Conservation (phyloP, 768 basidiomycete genomes). For the Boletus tylopilopsis region DNA sequence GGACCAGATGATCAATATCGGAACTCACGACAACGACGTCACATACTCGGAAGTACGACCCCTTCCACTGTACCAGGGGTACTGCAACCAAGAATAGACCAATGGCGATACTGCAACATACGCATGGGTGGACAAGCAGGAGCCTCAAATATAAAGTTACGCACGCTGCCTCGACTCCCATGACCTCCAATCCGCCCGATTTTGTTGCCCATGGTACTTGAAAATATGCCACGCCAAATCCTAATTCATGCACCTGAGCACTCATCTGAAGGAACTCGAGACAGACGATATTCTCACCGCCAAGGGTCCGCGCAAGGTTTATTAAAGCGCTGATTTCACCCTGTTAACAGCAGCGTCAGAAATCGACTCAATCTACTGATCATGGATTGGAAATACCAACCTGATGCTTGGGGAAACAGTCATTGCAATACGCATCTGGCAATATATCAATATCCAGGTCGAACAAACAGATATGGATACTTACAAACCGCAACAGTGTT, state of each 20-base stretch:
- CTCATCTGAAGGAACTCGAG: not conserved
- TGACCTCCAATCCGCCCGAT: conserved; percentile 32
- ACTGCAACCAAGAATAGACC: conserved; percentile 36
- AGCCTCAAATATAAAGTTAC: conserved; percentile 6
- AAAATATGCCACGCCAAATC: conserved; percentile 39
- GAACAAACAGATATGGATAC: conserved; percentile 1
- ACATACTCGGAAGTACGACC: conserved; percentile 33
- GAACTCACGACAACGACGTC: not conserved
- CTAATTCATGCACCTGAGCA: not conserved
- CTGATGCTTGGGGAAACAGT: conserved; percentile 35
- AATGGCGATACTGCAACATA: conserved; percentile 24
- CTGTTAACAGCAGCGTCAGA: conserved; percentile 7
- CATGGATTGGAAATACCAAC: conserved; percentile 6
- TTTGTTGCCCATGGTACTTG: conserved; percentile 39
- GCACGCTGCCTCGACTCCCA: conserved; percentile 38
- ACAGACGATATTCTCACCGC: conserved; percentile 17
- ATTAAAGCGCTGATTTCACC: conserved; percentile 44
- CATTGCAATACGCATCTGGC: conserved; percentile 37
- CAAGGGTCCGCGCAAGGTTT: conserved; percentile 37
- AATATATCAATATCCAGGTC: not conserved
- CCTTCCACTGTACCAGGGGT: conserved; percentile 34
- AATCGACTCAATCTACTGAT: not conserved
- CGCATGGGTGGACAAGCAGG: not conserved
- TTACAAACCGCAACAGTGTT: conserved; percentile 40
- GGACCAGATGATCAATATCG: not conserved